These are phyloP conservation scores for Lasiodiplodia hormozganensis DNA, from an alignment of 2,329 filamentous ascomycete genomes.

Conservation along the genomic window DNA sequence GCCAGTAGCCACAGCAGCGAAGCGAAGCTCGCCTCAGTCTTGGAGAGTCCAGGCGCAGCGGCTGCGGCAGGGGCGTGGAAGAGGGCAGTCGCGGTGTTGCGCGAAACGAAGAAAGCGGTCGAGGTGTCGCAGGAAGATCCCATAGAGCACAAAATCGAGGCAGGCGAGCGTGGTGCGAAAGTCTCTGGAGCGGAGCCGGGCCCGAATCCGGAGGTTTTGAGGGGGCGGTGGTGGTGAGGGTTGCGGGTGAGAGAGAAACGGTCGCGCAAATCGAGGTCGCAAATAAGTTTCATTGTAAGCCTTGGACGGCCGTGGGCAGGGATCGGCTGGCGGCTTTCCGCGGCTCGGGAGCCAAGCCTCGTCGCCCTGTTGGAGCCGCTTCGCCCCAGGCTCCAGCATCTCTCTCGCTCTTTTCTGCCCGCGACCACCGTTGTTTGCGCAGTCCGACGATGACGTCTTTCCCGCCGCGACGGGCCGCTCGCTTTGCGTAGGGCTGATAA, in stretches of 20 bases:
- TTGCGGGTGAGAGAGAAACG: slow-evolving; percentile 15
- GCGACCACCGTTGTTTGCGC: background rate
- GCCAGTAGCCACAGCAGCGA: slow-evolving; percentile 57
- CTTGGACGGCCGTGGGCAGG: slow-evolving; percentile 17
- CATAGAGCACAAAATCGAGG: slow-evolving; percentile 46
- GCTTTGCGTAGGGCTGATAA: slow-evolving; percentile 12
- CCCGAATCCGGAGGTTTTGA: slow-evolving; percentile 22
- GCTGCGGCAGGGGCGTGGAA: slow-evolving; percentile 32
- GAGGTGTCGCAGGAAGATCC: slow-evolving; percentile 49
- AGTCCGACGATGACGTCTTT: slow-evolving; percentile 17
- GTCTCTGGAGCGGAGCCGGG: slow-evolving; percentile 15
- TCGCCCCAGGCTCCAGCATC: slow-evolving; percentile 1
- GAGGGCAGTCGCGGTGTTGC: slow-evolving; percentile 44
- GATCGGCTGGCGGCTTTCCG: slow-evolving; percentile 27
- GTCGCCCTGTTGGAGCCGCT: slow-evolving; percentile 1
- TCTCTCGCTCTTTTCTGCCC: background rate
- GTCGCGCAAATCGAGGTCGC: slow-evolving; percentile 20
- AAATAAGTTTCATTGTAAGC: slow-evolving; percentile 29
- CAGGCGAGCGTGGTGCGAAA: background rate
- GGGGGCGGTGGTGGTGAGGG: background rate
- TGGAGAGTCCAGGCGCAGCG: slow-evolving; percentile 43
- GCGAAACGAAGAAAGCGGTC: slow-evolving; percentile 40
- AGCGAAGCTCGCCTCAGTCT: slow-evolving; percentile 56
- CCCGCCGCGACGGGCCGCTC: slow-evolving; percentile 17
- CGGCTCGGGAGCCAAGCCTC: slow-evolving; percentile 22